These are phyloP conservation scores for Mucor lusitanicus DNA, from an alignment of 371 early-diverging fungal species.

Conservation along the genomic window DNA sequence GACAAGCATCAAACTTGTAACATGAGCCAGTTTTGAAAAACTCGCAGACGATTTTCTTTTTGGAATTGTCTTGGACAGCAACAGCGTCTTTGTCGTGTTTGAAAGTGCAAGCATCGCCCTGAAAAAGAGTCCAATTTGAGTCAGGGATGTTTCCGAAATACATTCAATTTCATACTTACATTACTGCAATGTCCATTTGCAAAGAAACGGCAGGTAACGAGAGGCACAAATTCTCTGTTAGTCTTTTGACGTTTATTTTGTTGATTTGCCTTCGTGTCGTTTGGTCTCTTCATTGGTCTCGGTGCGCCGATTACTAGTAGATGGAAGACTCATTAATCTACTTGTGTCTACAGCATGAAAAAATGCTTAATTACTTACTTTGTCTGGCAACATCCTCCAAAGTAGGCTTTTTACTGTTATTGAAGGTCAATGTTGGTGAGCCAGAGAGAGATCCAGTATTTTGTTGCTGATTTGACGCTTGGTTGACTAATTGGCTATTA, in stretches of 20 bases:
- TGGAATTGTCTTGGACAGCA: background rate
- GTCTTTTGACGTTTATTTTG: background rate
- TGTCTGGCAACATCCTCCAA: background rate
- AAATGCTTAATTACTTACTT: background rate
- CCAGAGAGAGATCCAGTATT: background rate
- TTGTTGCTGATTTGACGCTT: background rate
- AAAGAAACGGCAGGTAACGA: background rate
- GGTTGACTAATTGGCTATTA: background rate
- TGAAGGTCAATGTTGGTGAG: background rate
- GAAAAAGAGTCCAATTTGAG: background rate
- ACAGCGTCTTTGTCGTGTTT: conserved; percentile 8
- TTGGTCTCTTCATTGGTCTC: background rate
- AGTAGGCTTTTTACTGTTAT: background rate
- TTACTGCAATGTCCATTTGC: background rate
- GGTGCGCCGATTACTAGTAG: background rate
- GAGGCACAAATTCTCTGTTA: background rate
- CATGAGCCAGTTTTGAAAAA: conserved; percentile 34
- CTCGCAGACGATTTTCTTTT: conserved; percentile 20
- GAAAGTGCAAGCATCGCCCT: conserved; percentile 20
- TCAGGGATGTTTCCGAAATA: background rate
- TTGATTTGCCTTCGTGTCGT: background rate
- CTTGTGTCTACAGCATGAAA: background rate
- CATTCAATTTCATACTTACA: background rate
- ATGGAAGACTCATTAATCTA: background rate
- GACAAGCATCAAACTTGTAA: conserved; percentile 22